phyloP scores from a whole-genome alignment of 768 basidiomycete species.

The Mycena pura region DNA sequence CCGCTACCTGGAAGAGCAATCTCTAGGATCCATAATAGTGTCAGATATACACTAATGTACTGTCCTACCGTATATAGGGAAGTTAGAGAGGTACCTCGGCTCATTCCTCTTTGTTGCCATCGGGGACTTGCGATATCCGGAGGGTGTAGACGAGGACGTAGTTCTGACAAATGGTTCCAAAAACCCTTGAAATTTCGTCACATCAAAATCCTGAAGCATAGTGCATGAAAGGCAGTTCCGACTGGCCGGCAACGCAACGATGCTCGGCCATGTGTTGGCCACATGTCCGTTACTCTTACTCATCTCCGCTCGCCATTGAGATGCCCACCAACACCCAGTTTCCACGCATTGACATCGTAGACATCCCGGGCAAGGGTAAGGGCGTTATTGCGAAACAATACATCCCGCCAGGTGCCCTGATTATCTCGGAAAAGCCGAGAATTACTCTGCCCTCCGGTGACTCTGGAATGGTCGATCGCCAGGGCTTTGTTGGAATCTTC shows the following conservation, averaged over 20 bases:
- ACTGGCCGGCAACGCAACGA: too few relatives aligned
- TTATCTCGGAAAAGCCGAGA: constrained; percentile 16
- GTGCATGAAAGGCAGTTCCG: too few relatives aligned
- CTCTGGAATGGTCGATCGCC: too few relatives aligned
- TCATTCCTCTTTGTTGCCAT: constrained; percentile 3
- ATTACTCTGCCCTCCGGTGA: background rate
- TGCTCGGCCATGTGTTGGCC: too few relatives aligned
- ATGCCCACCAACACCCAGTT: background rate
- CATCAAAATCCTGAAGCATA: too few relatives aligned
- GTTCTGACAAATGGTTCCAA: too few relatives aligned
- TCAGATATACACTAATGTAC: constrained; percentile 6
- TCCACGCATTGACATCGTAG: constrained; percentile 10
- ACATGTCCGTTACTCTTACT: too few relatives aligned
- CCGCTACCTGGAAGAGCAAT: constrained; percentile 45
- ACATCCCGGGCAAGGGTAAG: constrained; percentile 18
- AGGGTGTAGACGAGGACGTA: too few relatives aligned
- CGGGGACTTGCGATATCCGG: too few relatives aligned
- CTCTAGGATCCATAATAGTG: constrained; percentile 20
- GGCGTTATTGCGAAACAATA: constrained; percentile 12
- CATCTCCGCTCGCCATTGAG: too few relatives aligned
- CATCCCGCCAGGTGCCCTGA: constrained; percentile 10
- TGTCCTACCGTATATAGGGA: constrained; percentile 7
- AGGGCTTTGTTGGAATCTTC: too few relatives aligned
- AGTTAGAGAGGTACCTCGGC: constrained; percentile 4
- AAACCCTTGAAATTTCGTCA: too few relatives aligned